phyloP scores from a whole-genome alignment of 2,329 filamentous ascomycete species.

The Fusarium mexicanum region DNA sequence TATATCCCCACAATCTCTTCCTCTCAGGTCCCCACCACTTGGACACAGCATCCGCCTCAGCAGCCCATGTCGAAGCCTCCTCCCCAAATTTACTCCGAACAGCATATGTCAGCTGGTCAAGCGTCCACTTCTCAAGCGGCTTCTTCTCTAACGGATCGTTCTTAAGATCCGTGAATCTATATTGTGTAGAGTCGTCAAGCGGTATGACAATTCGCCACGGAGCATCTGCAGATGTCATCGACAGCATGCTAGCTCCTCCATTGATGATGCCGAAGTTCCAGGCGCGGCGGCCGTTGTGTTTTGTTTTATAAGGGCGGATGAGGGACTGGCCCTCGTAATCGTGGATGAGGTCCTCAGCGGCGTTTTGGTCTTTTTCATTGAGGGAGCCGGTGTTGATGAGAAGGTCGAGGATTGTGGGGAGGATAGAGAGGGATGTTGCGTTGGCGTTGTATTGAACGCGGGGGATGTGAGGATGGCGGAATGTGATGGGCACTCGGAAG shows the following conservation, averaged over 20 bases:
- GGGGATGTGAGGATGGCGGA: slow-evolving; percentile 48
- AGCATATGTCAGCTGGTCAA: slow-evolving; percentile 29
- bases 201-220: slow-evolving; percentile 47
- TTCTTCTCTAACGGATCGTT: slow-evolving; percentile 44
- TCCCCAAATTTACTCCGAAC: slow-evolving; percentile 34
- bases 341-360: slow-evolving; percentile 42
- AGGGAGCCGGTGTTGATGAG: slow-evolving; percentile 49
- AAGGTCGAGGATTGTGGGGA: slow-evolving; percentile 50
- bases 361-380: slow-evolving; percentile 36
- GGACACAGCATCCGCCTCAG: slow-evolving; percentile 35
- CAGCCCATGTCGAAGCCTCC: slow-evolving; percentile 43
- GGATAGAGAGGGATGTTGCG: slow-evolving; percentile 46
- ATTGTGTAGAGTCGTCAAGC: slow-evolving; percentile 45
- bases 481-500: slow-evolving; percentile 47
- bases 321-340: slow-evolving; percentile 51
- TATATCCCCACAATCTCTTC: slow-evolving; percentile 38
- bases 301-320: slow-evolving; percentile 42
- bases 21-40: slow-evolving; percentile 39
- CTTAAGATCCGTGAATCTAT: slow-evolving; percentile 47
- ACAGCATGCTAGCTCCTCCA: slow-evolving; percentile 47
- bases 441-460: slow-evolving; percentile 45
- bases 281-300: slow-evolving; percentile 39
- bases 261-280: slow-evolving; percentile 52
- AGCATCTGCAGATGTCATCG: slow-evolving; percentile 46
- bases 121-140: slow-evolving; percentile 43